Evolutionary conservation across 1,139 yeast genomes (phyloP).

Genomic region (Wickerhamomyces sp.): DNA sequence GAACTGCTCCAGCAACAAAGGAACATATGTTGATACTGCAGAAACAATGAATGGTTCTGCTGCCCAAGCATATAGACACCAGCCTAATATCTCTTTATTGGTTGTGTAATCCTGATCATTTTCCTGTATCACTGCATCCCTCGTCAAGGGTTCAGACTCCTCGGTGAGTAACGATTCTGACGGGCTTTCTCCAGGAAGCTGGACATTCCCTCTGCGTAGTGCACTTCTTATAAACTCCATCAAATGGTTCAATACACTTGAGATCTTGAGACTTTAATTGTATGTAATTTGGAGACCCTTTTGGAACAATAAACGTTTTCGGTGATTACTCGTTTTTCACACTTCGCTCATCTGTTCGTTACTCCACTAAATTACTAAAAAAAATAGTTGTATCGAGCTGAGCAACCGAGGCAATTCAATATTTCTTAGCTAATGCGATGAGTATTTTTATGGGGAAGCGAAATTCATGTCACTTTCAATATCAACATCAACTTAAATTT

Average conservation of each 20-base stretch:
- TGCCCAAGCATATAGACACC: constrained; percentile 61
- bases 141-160: not conserved
- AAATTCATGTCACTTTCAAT: too few species aligned
- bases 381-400: too few species aligned
- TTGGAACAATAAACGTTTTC: not conserved
- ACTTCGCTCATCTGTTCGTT: too few species aligned
- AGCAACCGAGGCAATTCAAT: too few species aligned
- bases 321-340: too few species aligned
- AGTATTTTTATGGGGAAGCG: not conserved
- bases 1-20: constrained; percentile 57
- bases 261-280: not conserved
- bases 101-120: constrained; percentile 23
- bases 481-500: too few species aligned
- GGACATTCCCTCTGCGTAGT: not conserved
- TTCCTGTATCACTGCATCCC: not conserved
- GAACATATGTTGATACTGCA: constrained; percentile 69
- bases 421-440: not conserved
- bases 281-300: not conserved
- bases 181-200: not conserved
- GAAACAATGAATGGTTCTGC: constrained; percentile 72
- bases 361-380: too few species aligned
- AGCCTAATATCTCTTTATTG: constrained; percentile 37
- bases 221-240: not conserved
- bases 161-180: not conserved
- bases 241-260: too few species aligned